Percentiles rank a stretch among this genome's conserved stretches.
phyloP scores from a whole-genome alignment of 495 filamentous ascomycete species.

The Aspergillus ostianus region DNA sequence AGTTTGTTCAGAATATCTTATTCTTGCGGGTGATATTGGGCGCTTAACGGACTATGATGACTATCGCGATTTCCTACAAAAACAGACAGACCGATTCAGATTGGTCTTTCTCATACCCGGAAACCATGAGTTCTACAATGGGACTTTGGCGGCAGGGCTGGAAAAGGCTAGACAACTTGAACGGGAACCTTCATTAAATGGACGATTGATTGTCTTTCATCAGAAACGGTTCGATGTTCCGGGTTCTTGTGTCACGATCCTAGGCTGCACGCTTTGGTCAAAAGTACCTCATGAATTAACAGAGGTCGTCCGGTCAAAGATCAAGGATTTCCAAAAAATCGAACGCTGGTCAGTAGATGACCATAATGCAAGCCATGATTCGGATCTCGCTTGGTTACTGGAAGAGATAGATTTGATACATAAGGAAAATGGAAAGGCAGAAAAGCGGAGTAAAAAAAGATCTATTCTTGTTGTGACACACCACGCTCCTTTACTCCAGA shows the following conservation, averaged over 20 bases:
- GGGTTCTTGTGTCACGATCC: constrained; percentile 39
- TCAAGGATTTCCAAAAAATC: constrained; percentile 54
- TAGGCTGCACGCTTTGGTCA: constrained; percentile 60
- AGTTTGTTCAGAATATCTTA: constrained; percentile 44
- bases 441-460: constrained; percentile 14
- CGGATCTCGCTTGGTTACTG: constrained; percentile 47
- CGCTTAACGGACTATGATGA: constrained; percentile 50
- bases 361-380: constrained; percentile 45
- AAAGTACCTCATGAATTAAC: constrained; percentile 35
- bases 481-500: constrained; percentile 47
- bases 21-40: constrained; percentile 60
- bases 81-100: constrained; percentile 42
- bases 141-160: constrained; percentile 35
- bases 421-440: constrained; percentile 16
- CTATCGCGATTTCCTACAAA: constrained; percentile 50
- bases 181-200: constrained; percentile 41
- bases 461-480: constrained; percentile 54
- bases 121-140: constrained; percentile 59
- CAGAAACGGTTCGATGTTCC: constrained; percentile 41
- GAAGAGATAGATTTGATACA: constrained; percentile 32
- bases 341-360: constrained; percentile 44
- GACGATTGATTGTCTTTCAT: constrained; percentile 48
- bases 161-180: constrained; percentile 41
- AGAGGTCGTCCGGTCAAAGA: constrained; percentile 35
- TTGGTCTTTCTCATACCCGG: constrained; percentile 54